Percentiles rank a stretch among this genome's conserved stretches.
These are phyloP conservation scores for Alternaria brassicae DNA, from an alignment of 2,329 filamentous ascomycete species.

Conservation along the genomic window DNA sequence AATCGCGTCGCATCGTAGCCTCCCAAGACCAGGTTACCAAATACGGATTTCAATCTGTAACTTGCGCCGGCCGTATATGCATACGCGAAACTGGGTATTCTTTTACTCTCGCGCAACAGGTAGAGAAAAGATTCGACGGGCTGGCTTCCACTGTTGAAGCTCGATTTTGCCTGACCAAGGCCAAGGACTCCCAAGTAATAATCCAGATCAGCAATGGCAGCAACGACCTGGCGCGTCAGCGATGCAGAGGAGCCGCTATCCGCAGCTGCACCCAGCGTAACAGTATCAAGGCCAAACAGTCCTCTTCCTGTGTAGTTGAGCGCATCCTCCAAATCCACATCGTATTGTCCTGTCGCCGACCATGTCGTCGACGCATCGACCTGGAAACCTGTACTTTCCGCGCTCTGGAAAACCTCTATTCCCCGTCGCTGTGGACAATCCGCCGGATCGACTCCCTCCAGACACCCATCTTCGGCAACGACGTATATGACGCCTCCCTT, in stretches of 20 bases:
- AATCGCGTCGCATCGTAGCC: conserved; percentile 54
- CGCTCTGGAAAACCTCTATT: conserved; percentile 38
- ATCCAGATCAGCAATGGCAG: conserved; percentile 36
- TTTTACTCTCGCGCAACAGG: conserved; percentile 35
- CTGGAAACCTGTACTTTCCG: conserved; percentile 43
- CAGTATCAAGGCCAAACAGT: conserved; percentile 45
- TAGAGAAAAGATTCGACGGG: conserved; percentile 38
- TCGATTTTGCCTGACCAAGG: conserved; percentile 38
- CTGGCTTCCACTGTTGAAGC: conserved; percentile 38
- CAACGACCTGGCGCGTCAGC: conserved; percentile 40
- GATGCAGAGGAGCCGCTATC: conserved; percentile 25
- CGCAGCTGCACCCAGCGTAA: conserved; percentile 35
- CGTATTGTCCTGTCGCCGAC: conserved; percentile 45
- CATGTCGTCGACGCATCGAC: conserved; percentile 39
- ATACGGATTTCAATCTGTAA: conserved; percentile 43
- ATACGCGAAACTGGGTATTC: conserved; percentile 47
- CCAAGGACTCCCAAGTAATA: conserved; percentile 44
- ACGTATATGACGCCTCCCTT: conserved; percentile 42
- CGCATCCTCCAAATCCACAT: conserved; percentile 37
- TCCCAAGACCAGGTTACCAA: conserved; percentile 50
- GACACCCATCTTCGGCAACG: conserved; percentile 46
- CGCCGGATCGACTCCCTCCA: conserved; percentile 33
- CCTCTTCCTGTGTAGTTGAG: conserved; percentile 38
- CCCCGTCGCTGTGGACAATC: conserved; percentile 43
- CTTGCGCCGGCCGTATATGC: conserved; percentile 48